Evolutionary conservation across 2,329 filamentous ascomycete genomes (phyloP).

Genomic region (Chrysoporthe deuterocubensis): DNA sequence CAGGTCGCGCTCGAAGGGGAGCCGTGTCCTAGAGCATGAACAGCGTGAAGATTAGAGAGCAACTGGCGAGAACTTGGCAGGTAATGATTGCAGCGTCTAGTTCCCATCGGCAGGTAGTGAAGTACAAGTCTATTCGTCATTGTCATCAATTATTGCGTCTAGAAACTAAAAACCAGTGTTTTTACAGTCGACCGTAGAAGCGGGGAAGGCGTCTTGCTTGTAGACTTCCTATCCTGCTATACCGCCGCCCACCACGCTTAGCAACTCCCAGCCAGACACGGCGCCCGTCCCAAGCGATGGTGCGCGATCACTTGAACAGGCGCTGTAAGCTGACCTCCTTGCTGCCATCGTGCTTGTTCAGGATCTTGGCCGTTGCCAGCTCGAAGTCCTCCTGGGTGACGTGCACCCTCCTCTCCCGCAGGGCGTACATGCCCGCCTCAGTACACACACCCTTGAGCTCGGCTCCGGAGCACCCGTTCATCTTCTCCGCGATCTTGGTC

Average conservation of each 20-base stretch:
- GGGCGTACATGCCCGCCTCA: conserved; percentile 96
- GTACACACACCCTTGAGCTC: conserved; percentile 99
- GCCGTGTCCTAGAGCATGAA: neutral
- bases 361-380: conserved; percentile 95
- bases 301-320: conserved; percentile 26
- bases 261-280: neutral
- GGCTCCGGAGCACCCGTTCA: conserved; percentile 98
- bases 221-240: neutral
- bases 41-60: neutral
- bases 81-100: neutral
- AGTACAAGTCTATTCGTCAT: conserved; percentile 24
- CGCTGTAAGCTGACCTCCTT: conserved; percentile 70
- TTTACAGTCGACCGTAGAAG: conserved; percentile 22
- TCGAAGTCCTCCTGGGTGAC: conserved; percentile 99
- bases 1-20: neutral
- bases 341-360: conserved; percentile 96
- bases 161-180: conserved; percentile 17
- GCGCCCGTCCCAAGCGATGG: neutral
- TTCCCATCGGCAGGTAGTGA: neutral
- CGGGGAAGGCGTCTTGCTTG: neutral
- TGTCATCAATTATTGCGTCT: conserved; percentile 28
- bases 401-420: conserved; percentile 93
- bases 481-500: conserved; percentile 98
- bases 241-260: neutral
- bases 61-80: neutral